Evolutionary conservation across 306 rosid genomes (phyloP).

Genomic region (Dryas octopetala): DNA sequence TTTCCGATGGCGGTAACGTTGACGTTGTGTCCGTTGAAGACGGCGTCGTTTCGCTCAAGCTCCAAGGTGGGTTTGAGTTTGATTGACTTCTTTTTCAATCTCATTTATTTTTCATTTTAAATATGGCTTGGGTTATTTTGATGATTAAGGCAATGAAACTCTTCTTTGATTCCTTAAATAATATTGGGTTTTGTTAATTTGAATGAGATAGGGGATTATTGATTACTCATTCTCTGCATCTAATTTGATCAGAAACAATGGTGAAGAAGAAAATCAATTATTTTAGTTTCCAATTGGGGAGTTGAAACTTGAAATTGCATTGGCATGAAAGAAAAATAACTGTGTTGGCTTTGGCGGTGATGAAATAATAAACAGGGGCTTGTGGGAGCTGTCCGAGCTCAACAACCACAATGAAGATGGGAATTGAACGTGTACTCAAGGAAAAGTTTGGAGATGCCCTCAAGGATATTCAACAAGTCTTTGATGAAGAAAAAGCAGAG

Average conservation of each 20-base stretch:
- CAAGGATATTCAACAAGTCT: constrained; percentile 66
- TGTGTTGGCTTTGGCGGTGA: too few species aligned
- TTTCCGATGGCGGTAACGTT: constrained; percentile 92
- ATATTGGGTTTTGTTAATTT: background rate
- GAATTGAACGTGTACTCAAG: constrained; percentile 87
- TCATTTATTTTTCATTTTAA: background rate
- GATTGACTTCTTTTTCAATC: background rate
- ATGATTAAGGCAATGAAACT: too few species aligned
- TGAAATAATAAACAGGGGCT: constrained; percentile 53
- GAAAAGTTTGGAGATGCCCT: constrained; percentile 87
- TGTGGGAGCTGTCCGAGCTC: constrained; percentile 97
- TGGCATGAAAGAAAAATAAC: background rate
- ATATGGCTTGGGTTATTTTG: background rate
- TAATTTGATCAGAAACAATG: background rate
- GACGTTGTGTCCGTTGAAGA: constrained; percentile 79
- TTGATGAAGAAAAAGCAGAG: constrained; percentile 47
- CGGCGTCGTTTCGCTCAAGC: constrained; percentile 83
- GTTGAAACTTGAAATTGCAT: background rate
- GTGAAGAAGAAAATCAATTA: too few species aligned
- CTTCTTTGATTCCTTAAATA: background rate
- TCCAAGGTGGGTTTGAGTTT: constrained; percentile 47
- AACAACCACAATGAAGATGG: constrained; percentile 94
- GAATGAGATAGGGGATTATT: background rate
- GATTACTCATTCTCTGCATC: too few species aligned
- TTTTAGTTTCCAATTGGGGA: background rate